Base-by-base conservation (phyloP, 2,329 filamentous ascomycete genomes). In the Exophiala lecanii-corni region DNA sequence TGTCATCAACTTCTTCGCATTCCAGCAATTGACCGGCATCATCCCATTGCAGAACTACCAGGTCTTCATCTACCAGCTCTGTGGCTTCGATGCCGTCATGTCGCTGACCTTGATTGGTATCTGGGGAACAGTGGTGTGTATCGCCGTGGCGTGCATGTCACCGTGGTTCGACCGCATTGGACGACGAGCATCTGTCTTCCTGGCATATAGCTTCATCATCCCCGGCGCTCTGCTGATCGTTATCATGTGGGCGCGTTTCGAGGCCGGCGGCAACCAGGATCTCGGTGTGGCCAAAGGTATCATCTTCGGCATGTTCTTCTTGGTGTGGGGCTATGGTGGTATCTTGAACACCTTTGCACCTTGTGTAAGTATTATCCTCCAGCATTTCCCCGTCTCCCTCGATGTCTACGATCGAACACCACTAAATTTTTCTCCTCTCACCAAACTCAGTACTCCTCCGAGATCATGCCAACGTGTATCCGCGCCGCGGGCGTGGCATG, bases 401-500 rank as follows among this genome's bases (percentile, higher is more conserved):
- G n/a, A n/a, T n/a, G n/a, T n/a, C n/a, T n/a, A n/a, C n/a, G n/a
- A n/a, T n/a, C n/a, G n/a, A n/a, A n/a, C n/a, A n/a, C n/a, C n/a
- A n/a, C n/a, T n/a, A n/a, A n/a, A n/a, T n/a, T n/a, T n/a, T n/a
- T n/a, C n/a, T n/a, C n/a, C n/a, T n/a, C n/a, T n/a, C n/a, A n/a
- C n/a, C n/a, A 36, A 19, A 15, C 30, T 26, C 19, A 40, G 38
- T 47, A 47, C 21, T 20, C 36, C 10, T 36, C 39, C n/a, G 44
- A 47, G 17, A 47, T 47, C 25, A 35, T 43, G 44, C 44, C 44
- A 9, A 43, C 44, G 26, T 26, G 35, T 19, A 40, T 47, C 44
- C 39, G 44, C n/a, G 34, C 40, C 10, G 23, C 17, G 2, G 44
- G 44, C 1, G 35, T 43, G 2, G 44, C 44, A 12, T 5, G 6